Base-by-base conservation (phyloP, 805 yeast species). In the Nadsonia fulvescens region DNA sequence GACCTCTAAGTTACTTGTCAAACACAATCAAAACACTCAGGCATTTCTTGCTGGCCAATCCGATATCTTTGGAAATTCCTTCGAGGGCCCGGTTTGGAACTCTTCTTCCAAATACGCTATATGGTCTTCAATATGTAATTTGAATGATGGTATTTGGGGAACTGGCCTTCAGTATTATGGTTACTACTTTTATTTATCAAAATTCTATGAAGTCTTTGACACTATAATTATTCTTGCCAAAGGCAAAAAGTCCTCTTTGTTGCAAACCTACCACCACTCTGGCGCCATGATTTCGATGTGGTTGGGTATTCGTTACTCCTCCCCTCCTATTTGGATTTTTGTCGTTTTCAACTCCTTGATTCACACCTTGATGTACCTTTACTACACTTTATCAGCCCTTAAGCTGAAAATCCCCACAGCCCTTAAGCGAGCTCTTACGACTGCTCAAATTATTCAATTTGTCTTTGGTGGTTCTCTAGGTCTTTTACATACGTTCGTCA, bases 71-170 rank as follows among this genome's bases (percentile, higher is more conserved):
- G 33, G 4, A 18, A 25, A 20, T 11, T 15, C 22, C 14, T 35
- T 9, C 25, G 30, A 16, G 16, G 36, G 39, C 2, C 32, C 35
- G 5, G 12, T 22, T 23, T 24, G n/a, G 13, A 18, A 31, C 12
- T 79, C 81, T 53, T 82, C 59, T 62, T 82, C 94, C 39, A 83
- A 61, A 70, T 48, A 89, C 42, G 78, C 83, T 55, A 72, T 79
- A 40, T 70, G 76, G 63, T 63, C 66, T 37, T 49, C 73, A 1
- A 56, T 71, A 18, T 72, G 82, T 43, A 70, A 68, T 40, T 39
- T 56, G 22, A 59, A 66, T 21, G 60, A 61, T 33, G 77, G 79
- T 4, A 56, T 72, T 26, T 72, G 75, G 63, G 39, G 36, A 15
- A 50, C 53, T 25, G 66, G 71, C 19, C 56, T 72, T 38, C 51